phyloP scores from a whole-genome alignment of 225 moss, liverwort and hornwort genomes.

The Bryoerythrophyllum caledonicum region DNA sequence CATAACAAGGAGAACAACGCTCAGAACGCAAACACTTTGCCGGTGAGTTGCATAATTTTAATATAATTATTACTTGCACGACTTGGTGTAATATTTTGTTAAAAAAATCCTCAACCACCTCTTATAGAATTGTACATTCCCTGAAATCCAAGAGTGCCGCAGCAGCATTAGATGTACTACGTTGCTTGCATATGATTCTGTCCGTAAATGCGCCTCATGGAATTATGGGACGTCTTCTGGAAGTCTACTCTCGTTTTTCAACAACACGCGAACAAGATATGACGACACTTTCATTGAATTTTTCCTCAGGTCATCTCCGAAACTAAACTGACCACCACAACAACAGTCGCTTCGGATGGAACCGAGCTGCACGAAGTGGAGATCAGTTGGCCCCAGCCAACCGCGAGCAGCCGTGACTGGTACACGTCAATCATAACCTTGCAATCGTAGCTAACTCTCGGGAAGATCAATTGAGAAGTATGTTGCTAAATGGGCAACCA shows the following conservation, averaged over 20 bases:
- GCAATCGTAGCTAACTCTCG: background rate
- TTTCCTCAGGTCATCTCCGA: slow-evolving; percentile 7
- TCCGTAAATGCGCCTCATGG: background rate
- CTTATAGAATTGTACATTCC: no score
- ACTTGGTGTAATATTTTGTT: no score
- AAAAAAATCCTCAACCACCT: no score
- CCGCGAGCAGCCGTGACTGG: slow-evolving; percentile 47
- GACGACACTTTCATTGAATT: background rate
- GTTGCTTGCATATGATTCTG: background rate
- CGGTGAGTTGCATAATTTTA: background rate
- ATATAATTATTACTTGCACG: no score
- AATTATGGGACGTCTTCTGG: no score
- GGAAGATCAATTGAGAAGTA: background rate
- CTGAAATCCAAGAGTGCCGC: background rate
- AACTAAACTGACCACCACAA: slow-evolving; percentile 23
- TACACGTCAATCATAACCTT: background rate
- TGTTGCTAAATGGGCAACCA: background rate
- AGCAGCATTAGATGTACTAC: background rate
- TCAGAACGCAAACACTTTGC: slow-evolving; percentile 1
- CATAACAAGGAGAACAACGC: slow-evolving; percentile 5
- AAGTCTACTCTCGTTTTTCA: background rate
- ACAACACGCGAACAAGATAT: background rate
- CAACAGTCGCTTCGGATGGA: background rate
- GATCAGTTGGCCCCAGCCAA: slow-evolving; percentile 33
- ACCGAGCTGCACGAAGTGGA: slow-evolving; percentile 16